Percentiles rank a stretch among this genome's conserved stretches.
These are phyloP conservation scores for Coprinopsis cinerea DNA, from an alignment of 768 basidiomycete genomes.

Conservation along the genomic window DNA sequence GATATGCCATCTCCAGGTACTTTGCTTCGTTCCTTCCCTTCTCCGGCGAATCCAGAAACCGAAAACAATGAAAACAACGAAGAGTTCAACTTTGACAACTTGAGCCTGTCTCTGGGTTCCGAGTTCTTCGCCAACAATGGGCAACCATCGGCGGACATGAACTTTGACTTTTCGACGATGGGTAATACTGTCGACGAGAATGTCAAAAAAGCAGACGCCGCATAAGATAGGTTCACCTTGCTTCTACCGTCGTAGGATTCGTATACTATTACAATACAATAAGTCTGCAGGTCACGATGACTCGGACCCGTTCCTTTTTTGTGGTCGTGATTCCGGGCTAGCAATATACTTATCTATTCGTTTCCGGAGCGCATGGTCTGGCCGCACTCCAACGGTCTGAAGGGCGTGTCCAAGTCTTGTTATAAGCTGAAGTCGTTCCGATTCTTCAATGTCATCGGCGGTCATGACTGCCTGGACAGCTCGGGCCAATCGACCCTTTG, in stretches of 20 bases:
- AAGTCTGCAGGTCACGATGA: background rate
- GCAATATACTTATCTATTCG: slow-evolving; percentile 54
- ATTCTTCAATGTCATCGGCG: slow-evolving; percentile 38
- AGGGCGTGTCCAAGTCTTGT: slow-evolving; percentile 46
- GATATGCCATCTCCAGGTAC: slow-evolving; percentile 30
- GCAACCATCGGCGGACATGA: background rate
- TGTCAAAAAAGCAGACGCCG: background rate
- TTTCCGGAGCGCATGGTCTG: slow-evolving; percentile 64
- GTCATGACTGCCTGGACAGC: slow-evolving; percentile 63
- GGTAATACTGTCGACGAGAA: background rate
- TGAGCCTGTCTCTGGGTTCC: slow-evolving; percentile 41
- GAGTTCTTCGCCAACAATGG: slow-evolving; percentile 30
- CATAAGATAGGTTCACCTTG: background rate
- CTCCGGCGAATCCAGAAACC: slow-evolving; percentile 19
- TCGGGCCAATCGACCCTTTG: slow-evolving; percentile 64
- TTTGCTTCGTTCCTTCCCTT: slow-evolving; percentile 40
- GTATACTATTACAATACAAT: background rate
- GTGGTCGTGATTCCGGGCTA: background rate
- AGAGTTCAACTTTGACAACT: slow-evolving; percentile 43
- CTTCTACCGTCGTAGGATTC: background rate
- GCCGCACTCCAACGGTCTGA: slow-evolving; percentile 48
- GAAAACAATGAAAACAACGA: slow-evolving; percentile 5
- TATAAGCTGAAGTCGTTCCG: slow-evolving; percentile 41
- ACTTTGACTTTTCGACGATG: background rate
- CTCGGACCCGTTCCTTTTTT: slow-evolving; percentile 1